phyloP scores from a whole-genome alignment of 495 filamentous ascomycete species.

The Schizothecium vesticola region DNA sequence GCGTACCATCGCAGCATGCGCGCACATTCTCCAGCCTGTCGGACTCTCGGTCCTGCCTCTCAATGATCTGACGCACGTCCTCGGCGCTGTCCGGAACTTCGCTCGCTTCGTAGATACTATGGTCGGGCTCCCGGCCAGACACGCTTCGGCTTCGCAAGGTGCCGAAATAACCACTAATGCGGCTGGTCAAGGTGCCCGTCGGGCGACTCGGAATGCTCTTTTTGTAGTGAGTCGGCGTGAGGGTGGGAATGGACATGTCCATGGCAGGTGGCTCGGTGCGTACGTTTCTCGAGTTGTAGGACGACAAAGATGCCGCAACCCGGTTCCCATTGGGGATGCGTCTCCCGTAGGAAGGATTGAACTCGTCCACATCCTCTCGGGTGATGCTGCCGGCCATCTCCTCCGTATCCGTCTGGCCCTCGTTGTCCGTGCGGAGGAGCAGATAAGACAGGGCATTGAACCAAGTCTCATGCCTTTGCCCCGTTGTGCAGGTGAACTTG shows the following conservation, averaged over 20 bases:
- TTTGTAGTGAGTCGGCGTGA: constrained; percentile 41
- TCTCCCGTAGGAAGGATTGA: constrained; percentile 65
- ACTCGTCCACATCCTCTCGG: constrained; percentile 78
- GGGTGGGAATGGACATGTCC: constrained; percentile 39
- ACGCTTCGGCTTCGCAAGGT: constrained; percentile 43
- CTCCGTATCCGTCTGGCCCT: constrained; percentile 53
- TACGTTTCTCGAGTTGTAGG: constrained; percentile 69
- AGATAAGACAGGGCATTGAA: constrained; percentile 96
- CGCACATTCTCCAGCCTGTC: constrained; percentile 89
- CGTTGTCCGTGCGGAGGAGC: constrained; percentile 63
- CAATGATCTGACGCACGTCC: constrained; percentile 69
- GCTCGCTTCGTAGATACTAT: constrained; percentile 63
- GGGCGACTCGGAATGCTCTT: constrained; percentile 27
- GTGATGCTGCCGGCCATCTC: constrained; percentile 54
- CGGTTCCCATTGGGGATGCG: constrained; percentile 39
- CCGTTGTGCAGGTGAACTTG: constrained; percentile 89
- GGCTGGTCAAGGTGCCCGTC: constrained; percentile 33
- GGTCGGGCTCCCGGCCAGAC: constrained; percentile 29
- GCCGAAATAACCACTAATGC: constrained; percentile 43
- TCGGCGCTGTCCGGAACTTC: constrained; percentile 73
- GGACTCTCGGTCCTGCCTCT: constrained; percentile 64
- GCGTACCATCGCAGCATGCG: constrained; percentile 92
- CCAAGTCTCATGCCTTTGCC: constrained; percentile 95
- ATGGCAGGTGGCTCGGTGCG: constrained; percentile 52
- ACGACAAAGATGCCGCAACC: constrained; percentile 67